Evolutionary conservation across 371 early-diverging fungal species (phyloP), one percentile per base, ranked within the genome.

Genomic region (Furculomyces boomerangus): DNA sequence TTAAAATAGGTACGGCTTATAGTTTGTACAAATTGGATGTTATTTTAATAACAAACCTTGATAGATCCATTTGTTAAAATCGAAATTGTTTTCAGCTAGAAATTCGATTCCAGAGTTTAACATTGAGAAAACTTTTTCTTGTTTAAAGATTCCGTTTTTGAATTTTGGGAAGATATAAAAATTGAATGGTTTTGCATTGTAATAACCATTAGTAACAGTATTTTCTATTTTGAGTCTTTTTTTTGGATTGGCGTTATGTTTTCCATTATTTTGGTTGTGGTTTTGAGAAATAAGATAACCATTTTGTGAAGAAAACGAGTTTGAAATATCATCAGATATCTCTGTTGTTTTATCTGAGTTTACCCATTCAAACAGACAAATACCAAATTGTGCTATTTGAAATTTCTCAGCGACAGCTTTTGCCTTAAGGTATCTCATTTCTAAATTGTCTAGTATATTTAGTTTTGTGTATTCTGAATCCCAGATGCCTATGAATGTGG

Each of bases 101-200:
- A 92, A 92, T 58, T 87, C 85, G 53, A 90, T 68, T 16, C 82
- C 79, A 22, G 80, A 75, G 29, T 79, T 76, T 57, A 86, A 84
- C 18, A 72, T 72, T 30, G 70, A 54, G 57, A 87, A 86, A 28
- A 74, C 63, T 3, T 77, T 65, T 40, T 84, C 80, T 24, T 80
- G 72, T 18, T 76, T 78, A 18, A 80, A 66, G 25, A 67, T 66
- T 22, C 78, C 76, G 1, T 70, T 71, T 30, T 71, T 72, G 28
- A 78, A 67, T 3, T 74, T 76, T 0, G 90, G 90, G 30, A 87
- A 89, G n/a, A 89, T 71, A 63, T 84, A 86, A 60, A 86, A 86
- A 61, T 88, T 90, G 79, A 89, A 89, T 1, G 93, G 80, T 48
- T 76, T 77, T 10, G 86, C 81, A 28, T 81, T 68, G 70, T 86